Evolutionary conservation across 2,329 filamentous ascomycete species (phyloP).

Genomic region (Claviceps paspali): DNA sequence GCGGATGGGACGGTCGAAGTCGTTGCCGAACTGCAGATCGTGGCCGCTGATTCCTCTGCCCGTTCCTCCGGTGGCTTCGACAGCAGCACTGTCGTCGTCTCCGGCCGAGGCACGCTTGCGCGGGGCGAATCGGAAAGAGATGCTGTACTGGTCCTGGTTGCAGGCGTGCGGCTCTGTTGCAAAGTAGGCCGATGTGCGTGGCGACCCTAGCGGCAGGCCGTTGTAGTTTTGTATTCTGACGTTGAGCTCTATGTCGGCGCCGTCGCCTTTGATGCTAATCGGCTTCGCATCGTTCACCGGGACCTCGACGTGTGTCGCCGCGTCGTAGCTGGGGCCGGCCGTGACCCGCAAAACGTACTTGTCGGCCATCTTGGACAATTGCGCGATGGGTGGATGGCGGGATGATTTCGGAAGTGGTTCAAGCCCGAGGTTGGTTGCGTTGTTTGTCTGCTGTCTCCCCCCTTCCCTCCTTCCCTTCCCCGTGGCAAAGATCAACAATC

Average conservation of each 20-base stretch:
- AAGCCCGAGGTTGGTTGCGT: no score
- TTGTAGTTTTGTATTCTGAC: constrained; percentile 54
- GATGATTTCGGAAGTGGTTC: not conserved
- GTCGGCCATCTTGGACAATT: constrained; percentile 48
- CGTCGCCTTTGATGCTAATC: constrained; percentile 44
- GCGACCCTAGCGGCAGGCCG: constrained; percentile 58
- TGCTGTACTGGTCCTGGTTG: constrained; percentile 67
- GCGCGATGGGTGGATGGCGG: no score
- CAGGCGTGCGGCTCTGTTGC: constrained; percentile 47
- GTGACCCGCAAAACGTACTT: constrained; percentile 73
- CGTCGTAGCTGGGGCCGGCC: constrained; percentile 63
- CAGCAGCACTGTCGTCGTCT: constrained; percentile 1
- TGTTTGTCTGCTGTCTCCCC: no score
- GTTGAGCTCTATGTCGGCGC: constrained; percentile 52
- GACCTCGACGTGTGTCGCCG: constrained; percentile 54
- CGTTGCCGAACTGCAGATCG: constrained; percentile 83
- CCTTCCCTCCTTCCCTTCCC: no score
- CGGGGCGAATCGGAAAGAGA: constrained; percentile 65
- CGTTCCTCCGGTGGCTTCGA: constrained; percentile 6
- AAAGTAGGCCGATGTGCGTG: constrained; percentile 65
- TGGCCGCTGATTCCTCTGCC: constrained; percentile 44
- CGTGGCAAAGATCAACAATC: no score
- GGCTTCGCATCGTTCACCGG: constrained; percentile 57
- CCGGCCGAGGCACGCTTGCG: constrained; percentile 25
- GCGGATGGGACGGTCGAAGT: constrained; percentile 83